phyloP scores from a whole-genome alignment of 495 filamentous ascomycete species.

The Pyrenopolyporus hunteri region DNA sequence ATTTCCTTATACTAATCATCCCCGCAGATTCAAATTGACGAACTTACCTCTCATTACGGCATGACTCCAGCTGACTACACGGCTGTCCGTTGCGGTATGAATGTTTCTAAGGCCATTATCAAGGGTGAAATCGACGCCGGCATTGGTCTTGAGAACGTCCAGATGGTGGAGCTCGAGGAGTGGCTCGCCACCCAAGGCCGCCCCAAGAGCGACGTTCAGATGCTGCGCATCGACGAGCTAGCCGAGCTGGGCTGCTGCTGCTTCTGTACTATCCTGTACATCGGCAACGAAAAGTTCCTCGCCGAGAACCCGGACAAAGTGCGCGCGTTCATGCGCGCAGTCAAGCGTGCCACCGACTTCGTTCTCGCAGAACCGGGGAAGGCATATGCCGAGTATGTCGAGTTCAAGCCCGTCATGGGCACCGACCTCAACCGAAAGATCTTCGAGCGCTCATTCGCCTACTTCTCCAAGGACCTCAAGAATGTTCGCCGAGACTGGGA shows the following conservation, averaged over 20 bases:
- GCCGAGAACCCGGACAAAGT: constrained; percentile 64
- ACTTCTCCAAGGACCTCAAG: constrained; percentile 74
- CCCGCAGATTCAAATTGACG: constrained; percentile 69
- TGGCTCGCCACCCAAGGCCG: constrained; percentile 67
- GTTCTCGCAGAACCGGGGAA: constrained; percentile 63
- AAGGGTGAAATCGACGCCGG: constrained; percentile 69
- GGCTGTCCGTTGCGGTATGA: constrained; percentile 63
- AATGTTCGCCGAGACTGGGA: constrained; percentile 71
- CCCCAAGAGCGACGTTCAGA: constrained; percentile 66
- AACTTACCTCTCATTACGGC: constrained; percentile 73
- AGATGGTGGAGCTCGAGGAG: constrained; percentile 75
- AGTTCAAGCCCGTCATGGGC: constrained; percentile 71
- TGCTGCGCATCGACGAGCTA: constrained; percentile 76
- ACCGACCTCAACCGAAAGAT: constrained; percentile 71
- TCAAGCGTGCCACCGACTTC: constrained; percentile 70
- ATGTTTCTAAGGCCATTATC: constrained; percentile 61
- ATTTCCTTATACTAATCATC: constrained; percentile 17
- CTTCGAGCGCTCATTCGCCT: constrained; percentile 72
- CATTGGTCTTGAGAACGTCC: constrained; percentile 74
- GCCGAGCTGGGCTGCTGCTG: constrained; percentile 76
- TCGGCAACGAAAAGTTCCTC: constrained; percentile 68
- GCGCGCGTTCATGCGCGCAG: constrained; percentile 64
- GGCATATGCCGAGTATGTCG: constrained; percentile 68
- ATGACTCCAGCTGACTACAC: constrained; percentile 74
- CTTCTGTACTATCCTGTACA: constrained; percentile 77